phyloP scores from a whole-genome alignment of 164 flowering plant species.

The Paratinospora sagittata region DNA sequence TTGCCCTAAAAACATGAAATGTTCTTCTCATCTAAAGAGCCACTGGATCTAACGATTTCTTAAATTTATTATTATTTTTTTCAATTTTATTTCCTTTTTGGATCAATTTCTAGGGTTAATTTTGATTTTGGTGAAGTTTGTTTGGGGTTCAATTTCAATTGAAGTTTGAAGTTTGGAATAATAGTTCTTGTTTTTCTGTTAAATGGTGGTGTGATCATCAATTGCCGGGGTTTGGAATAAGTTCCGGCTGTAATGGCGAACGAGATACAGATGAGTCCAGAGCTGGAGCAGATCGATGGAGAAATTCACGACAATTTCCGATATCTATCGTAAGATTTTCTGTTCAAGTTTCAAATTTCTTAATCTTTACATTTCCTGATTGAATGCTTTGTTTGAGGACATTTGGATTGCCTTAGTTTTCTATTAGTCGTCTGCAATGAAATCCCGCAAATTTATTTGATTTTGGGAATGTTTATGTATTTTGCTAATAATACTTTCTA shows the following conservation, averaged over 20 bases:
- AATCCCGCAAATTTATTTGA: background rate
- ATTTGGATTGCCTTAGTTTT: background rate
- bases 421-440: background rate
- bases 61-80: too few relatives aligned
- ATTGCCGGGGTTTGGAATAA: background rate
- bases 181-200: background rate
- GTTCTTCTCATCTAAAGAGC: background rate
- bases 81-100: background rate
- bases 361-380: background rate
- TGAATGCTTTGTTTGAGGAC: background rate
- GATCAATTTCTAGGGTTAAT: background rate
- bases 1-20: conserved; percentile 4
- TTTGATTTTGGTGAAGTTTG: background rate
- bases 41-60: background rate
- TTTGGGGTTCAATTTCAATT: background rate
- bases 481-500: too few relatives aligned
- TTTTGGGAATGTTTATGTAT: background rate
- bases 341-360: background rate
- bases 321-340: conserved; percentile 26
- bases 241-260: conserved; percentile 23
- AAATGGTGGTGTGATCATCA: conserved; percentile 6
- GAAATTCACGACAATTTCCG: conserved; percentile 79
- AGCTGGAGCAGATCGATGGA: conserved; percentile 97
- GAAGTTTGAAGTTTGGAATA: background rate
- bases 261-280: conserved; percentile 27